Base-by-base conservation (phyloP, 108 stramenopile genomes). In the Hondaea fermentalgiana region DNA sequence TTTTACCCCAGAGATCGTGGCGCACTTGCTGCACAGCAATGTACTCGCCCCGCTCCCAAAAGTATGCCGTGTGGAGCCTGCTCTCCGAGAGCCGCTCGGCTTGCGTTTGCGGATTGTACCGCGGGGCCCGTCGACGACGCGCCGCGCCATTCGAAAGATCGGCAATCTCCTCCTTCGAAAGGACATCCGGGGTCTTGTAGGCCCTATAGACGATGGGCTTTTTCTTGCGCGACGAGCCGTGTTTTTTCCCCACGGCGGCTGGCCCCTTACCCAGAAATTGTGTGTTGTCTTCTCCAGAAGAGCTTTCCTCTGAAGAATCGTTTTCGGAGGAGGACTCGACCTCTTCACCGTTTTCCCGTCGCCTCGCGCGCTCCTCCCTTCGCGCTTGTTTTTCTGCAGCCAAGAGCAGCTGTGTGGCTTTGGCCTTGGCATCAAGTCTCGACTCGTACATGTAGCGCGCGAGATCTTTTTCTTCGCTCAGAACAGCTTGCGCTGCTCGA, bases 41-140 rank as follows among this genome's bases (percentile, higher is more conserved):
- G 51, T 83, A 83, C 51, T 83, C 76, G 44, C 76, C 76, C 6
- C 76, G 45, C 25, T 83, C 76, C 76, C 76, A 83, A 28, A 53
- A 83, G 51, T 28, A 83, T 6, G 76, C 76, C 8, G 76, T 83
- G 76, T 83, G 76, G 49, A 83, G 45, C 23, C 76, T 55, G 19
- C 16, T 25, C 51, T 83, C 76, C 16, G 76, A 6, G n/a, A 83
- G 76, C 49, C 45, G 45, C 51, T 83, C 76, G 6, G 76, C 76
- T 12, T 25, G 23, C 6, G 76, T 83, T 53, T 6, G 12, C 43
- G 6, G 49, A 47, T 47, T 21, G n/a, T 28, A 53, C 4, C 49
- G 6, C 19, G 35, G 35, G 35, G 8, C 16, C 76, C 23, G 44
- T 6, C n/a, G n/a, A 16, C 76, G 76, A 2, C 51, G 76, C 12